A percentile compares a stretch with the other conserved stretches of the same genome.
These are phyloP conservation scores for Daldinia eschscholtzii DNA, from an alignment of 2,329 filamentous ascomycete species.

Conservation along the genomic window DNA sequence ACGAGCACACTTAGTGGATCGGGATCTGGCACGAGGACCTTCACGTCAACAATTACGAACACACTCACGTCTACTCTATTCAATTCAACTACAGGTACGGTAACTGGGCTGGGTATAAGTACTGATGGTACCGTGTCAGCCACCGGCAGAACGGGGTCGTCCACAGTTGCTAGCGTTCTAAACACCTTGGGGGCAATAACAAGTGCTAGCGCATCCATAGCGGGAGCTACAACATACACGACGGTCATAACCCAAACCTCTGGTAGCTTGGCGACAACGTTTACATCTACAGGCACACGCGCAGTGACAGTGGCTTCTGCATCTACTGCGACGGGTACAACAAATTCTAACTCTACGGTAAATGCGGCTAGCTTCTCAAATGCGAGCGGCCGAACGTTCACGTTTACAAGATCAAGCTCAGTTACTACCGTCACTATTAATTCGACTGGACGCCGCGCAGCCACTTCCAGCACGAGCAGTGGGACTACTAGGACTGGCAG, in stretches of 20 bases:
- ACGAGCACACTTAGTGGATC: slow-evolving; percentile 29
- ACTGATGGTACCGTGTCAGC: too few species aligned
- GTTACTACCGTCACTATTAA: slow-evolving; percentile 14
- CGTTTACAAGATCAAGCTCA: slow-evolving; percentile 20
- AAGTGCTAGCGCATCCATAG: too few species aligned
- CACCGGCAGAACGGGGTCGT: too few species aligned
- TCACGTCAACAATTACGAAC: slow-evolving; percentile 31
- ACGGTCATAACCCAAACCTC: slow-evolving; percentile 23
- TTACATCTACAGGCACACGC: slow-evolving; percentile 23
- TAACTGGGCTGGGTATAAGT: too few species aligned
- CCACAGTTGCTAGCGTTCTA: too few species aligned
- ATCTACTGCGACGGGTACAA: neutral
- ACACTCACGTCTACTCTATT: slow-evolving; percentile 25
- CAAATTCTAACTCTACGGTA: neutral
- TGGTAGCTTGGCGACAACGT: slow-evolving; percentile 7
- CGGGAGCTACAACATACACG: slow-evolving; percentile 9
- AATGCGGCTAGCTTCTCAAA: slow-evolving; percentile 1
- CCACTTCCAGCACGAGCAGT: neutral
- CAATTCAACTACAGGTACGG: neutral
- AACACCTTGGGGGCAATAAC: too few species aligned
- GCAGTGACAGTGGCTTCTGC: neutral
- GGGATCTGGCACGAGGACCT: slow-evolving; percentile 22
- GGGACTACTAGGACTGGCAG: neutral
- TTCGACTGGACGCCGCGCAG: slow-evolving; percentile 6
- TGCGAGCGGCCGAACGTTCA: slow-evolving; percentile 11